Base-by-base conservation (phyloP, 306 rosid species). In the Vigna angularis region DNA sequence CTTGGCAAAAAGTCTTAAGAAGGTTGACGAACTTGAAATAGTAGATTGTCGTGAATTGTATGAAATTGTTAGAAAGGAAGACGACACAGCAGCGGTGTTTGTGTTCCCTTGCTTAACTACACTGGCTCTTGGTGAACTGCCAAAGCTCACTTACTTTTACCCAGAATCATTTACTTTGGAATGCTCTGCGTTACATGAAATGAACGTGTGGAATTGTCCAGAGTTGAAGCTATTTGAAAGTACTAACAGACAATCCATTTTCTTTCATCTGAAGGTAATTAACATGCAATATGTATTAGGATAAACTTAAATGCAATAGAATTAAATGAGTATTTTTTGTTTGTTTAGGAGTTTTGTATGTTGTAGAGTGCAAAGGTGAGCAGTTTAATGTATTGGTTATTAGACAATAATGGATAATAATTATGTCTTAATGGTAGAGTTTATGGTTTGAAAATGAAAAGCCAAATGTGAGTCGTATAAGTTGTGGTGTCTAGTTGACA, bases 41-140 rank as follows among this genome's bases (percentile, higher is more conserved):
- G 0, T 0, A 9, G 0, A 0, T 1, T 77, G 81, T 30, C 0
- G 2, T 0, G 0, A 10, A 0, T 56, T 77, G 75, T 26, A 0
- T 16, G 28, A 56, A 44, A 56, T 68, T 77, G 57, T 56, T 68
- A 75, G 17, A 30, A 45, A 28, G 18, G 70, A 77, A 77, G 49
- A 34, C 0, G 40, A 10, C 1, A 3, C n/a, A 13, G 15, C 8
- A 2, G 28, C 14, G 59, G 4, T 10, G 36, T 42, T 57, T 77
- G 40, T 28, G 38, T 68, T 77, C 13, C 82, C 82, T 56, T 11
- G 61, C 17, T 57, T 77, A 57, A 77, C 28, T 0, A 6, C 0
- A 3, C 2, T 77, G 26, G 0, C 3, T 5, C 66, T 76, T 26
- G 0, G 0, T 16, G 1, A 0, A 0, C 45, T 77, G 22, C 69